Evolutionary conservation across 495 filamentous ascomycete species (phyloP).

Genomic region (Hypoxylon intermedium): DNA sequence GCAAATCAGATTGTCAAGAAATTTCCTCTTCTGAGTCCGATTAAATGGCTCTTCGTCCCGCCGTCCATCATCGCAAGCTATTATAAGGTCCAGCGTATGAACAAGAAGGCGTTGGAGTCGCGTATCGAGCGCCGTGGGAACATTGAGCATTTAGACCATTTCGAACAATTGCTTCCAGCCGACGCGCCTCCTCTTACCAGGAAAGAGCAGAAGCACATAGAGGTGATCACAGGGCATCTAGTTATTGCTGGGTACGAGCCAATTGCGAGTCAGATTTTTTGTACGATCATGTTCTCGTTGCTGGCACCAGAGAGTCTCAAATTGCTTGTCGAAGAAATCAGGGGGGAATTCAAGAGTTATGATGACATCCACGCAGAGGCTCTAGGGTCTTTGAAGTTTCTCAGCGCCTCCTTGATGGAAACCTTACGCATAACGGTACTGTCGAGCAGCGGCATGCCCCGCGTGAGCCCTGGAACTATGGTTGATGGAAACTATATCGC

Average conservation of each 20-base stretch:
- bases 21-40: constrained; percentile 29
- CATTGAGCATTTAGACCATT: background rate
- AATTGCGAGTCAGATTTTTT: background rate
- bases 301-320: background rate
- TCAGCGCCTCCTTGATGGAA: background rate
- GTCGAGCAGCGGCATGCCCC: background rate
- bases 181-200: background rate
- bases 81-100: constrained; percentile 10
- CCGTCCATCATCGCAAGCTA: constrained; percentile 1
- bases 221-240: background rate
- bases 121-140: background rate
- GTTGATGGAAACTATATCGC: background rate
- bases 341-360: background rate
- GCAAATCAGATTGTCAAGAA: constrained; percentile 29
- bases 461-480: background rate
- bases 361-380: background rate
- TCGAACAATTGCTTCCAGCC: background rate
- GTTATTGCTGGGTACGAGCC: background rate
- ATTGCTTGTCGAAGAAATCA: background rate
- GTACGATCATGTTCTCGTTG: background rate
- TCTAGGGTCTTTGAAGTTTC: background rate
- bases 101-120: constrained; percentile 14
- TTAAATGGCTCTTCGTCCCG: constrained; percentile 29
- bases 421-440: background rate
- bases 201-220: background rate